Conservation (phyloP, 148 eudicot genomes). For the Camellia granthamiana region DNA sequence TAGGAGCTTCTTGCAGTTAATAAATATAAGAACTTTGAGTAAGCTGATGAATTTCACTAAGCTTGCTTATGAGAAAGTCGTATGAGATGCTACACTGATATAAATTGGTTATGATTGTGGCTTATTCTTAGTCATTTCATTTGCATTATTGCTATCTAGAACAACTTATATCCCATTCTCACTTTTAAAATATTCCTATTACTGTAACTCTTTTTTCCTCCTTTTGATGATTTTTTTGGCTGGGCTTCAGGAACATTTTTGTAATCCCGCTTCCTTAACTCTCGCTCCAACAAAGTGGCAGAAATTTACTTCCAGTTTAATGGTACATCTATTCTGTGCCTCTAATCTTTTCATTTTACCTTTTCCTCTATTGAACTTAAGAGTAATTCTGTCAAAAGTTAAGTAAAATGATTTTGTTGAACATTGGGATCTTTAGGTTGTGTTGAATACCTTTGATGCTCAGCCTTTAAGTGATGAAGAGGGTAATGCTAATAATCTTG, state of each 20-base stretch:
- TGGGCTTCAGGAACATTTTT: conserved; percentile 73
- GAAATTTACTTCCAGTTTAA: conserved; percentile 75
- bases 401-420: not conserved
- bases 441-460: conserved; percentile 87
- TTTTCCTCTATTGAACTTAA: not conserved
- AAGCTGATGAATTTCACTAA: not conserved
- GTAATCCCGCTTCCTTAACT: conserved; percentile 69
- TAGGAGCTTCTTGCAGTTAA: not conserved
- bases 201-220: no score
- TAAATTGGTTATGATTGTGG: not conserved
- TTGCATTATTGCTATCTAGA: no score
- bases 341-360: not conserved
- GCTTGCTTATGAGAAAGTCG: not conserved
- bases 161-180: no score
- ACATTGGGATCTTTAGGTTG: conserved; percentile 49
- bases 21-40: not conserved
- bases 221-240: not conserved
- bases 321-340: conserved; percentile 41
- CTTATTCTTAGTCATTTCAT: no score
- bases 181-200: no score
- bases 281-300: conserved; percentile 75
- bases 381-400: not conserved
- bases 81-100: not conserved
- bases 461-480: conserved; percentile 98
- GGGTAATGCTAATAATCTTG: conserved; percentile 80